Base-by-base conservation (phyloP, 1,139 yeast genomes). In the Hansenula anomala region DNA sequence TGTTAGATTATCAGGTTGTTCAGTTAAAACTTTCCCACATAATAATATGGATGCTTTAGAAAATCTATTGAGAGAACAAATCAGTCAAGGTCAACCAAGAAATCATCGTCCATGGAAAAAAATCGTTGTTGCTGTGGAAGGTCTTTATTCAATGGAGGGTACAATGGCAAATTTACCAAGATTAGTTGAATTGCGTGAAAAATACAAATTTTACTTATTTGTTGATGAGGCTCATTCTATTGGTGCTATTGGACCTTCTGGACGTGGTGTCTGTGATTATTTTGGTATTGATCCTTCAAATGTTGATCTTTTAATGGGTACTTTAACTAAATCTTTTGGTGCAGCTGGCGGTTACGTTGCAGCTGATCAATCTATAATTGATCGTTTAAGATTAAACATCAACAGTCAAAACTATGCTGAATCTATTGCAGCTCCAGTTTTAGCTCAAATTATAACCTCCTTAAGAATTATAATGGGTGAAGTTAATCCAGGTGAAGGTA, bases 311-410 rank as follows among this genome's bases (percentile, higher is more conserved):
- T 67, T 92, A 51, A 92, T 92, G 99, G 99, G 99, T 36, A 92
- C 99, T 9, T 75, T 94, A 43, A 94, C 98, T 39, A 92, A 92
- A 65, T 88, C 97, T 6, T 92, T 92, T 63, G 98, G 99, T 57
- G 97, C 98, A 23, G 89, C 97, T 34, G 99, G 99, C 56, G 99
- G 98, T 36, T 92, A 92, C 60, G 70, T 92, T 48, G 94, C 96
- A 18, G 95, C 84, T 38, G 73, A 73, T 48, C 74, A 78, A 56
- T 65, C 62, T 37, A 66, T 87, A 33, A 83, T 90, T 41, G 90
- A 88, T 52, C 75, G 81, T 52, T 66, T 92, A 45, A 79, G 92
- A 63, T 53, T 85, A 34, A 80, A 77, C 52, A 80, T 87, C 54
- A 74, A 88, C 48, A 84, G 92, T 33, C 78, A 82, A 49, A 72